A percentile compares a stretch with the other conserved stretches of the same genome.
Conservation (phyloP, 2,329 filamentous ascomycete species). For the Xylariaceae sp. region DNA sequence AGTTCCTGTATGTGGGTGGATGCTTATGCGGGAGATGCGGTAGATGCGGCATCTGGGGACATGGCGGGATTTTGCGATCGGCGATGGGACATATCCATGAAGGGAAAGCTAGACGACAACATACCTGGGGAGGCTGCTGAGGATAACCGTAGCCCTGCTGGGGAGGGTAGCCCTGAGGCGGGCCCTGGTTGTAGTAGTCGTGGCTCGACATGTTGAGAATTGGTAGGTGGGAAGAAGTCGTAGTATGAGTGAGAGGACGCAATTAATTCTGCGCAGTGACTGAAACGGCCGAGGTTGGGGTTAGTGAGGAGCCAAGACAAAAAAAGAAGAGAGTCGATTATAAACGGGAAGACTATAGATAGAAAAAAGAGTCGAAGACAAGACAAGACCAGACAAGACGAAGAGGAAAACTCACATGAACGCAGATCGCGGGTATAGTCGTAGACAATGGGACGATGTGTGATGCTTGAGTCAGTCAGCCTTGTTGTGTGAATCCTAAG, state of each 20-base stretch:
- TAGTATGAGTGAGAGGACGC: background rate
- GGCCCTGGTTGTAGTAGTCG: slow-evolving; percentile 33
- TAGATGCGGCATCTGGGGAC: slow-evolving; percentile 6
- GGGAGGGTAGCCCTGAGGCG: slow-evolving; percentile 28
- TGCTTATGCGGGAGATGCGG: slow-evolving; percentile 3
- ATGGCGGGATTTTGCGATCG: slow-evolving; percentile 9
- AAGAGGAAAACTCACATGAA: background rate
- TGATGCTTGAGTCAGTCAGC: background rate
- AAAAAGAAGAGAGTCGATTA: background rate
- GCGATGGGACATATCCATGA: slow-evolving; percentile 3
- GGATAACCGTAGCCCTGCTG: slow-evolving; percentile 34
- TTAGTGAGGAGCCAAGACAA: slow-evolving; percentile 4
- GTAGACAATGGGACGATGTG: background rate
- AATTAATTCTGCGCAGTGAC: background rate
- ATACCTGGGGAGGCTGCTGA: slow-evolving; percentile 41
- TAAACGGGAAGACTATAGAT: background rate
- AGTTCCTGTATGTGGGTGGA: slow-evolving; percentile 1
- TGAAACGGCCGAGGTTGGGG: background rate
- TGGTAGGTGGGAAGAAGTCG: slow-evolving; percentile 4
- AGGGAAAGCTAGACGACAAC: slow-evolving; percentile 20
- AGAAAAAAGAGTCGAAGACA: background rate
- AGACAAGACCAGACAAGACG: no score
- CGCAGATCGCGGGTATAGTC: background rate
- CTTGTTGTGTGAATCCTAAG: background rate
- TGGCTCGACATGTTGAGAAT: slow-evolving; percentile 29